These are phyloP conservation scores for Gymnopilus dilepis DNA, from an alignment of 768 basidiomycete genomes.

Conservation along the genomic window DNA sequence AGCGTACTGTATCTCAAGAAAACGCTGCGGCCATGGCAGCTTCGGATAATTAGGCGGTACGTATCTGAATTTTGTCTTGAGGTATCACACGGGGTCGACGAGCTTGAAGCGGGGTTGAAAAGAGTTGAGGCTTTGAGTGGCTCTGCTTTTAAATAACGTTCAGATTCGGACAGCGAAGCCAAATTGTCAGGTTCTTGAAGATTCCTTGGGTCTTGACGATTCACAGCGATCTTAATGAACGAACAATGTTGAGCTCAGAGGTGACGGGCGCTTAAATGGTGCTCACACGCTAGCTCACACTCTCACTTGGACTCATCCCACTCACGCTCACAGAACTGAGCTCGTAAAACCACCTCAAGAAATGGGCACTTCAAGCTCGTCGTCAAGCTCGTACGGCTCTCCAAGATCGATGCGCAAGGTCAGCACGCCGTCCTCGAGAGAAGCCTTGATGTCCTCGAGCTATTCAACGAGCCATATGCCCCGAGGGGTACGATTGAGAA, in stretches of 20 bases:
- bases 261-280: conserved; percentile 1
- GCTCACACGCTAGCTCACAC: not conserved
- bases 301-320: conserved; percentile 11
- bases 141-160: not conserved
- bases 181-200: not conserved
- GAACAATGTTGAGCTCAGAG: not conserved
- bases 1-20: no score
- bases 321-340: conserved; percentile 3
- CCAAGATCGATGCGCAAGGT: conserved; percentile 59
- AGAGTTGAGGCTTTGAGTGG: not conserved
- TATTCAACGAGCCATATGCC: conserved; percentile 25
- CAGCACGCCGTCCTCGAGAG: conserved; percentile 66
- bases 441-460: conserved; percentile 59
- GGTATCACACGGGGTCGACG: not conserved
- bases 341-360: conserved; percentile 1
- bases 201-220: not conserved
- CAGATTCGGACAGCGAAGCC: not conserved
- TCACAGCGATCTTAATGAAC: not conserved
- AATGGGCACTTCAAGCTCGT: conserved; percentile 56
- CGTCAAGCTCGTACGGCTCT: conserved; percentile 46
- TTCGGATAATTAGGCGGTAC: no score
- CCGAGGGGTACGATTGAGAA: conserved; percentile 7
- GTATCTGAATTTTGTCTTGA: no score
- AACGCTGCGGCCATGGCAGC: no score
- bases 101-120: not conserved